Base-by-base conservation (phyloP, 116 monocot genomes). In the Posidonia oceanica region DNA sequence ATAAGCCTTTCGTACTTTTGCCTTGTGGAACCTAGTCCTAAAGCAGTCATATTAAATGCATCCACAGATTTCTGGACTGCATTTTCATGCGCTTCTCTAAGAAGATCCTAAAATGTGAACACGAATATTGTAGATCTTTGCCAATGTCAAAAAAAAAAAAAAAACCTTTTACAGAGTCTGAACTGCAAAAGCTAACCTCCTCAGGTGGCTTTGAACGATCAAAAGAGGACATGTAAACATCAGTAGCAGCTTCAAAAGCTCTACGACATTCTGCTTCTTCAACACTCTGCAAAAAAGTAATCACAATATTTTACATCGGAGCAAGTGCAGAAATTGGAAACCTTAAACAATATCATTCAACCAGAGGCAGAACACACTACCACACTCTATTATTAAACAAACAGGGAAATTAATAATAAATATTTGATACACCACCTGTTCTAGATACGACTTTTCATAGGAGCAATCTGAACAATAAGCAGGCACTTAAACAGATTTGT, bases 231-330 rank as follows among this genome's bases (percentile, higher is more conserved):
- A 77, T 78, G 65, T 96, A 96, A 52, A 75, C 77, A 63, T 83
- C 96, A 67, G 80, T 64, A 52, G 91, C 91, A 64, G 77, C 64
- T 72, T 91, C 89, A 77, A 82, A 91, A 68, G 96, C 91, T 70
- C 81, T 86, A 39, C 83, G 86, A 41, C 96, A 96, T 79, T 96
- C 96, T 69, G 85, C 78, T 78, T 96, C 96, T 89, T 96, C 96
- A 78, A 96, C 96, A 79, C 96, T 96, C 95, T 95, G 78, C 7
- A 77, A 71, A 22, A 6, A 61, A 62, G 15, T 20, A 68, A 48
- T 1, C 8, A 48, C 48, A 48, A 29, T 29, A 29, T 29, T 29
- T 29, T 29, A 29, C 29, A 29, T 29, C 29, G 1, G 29, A 29
- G 29, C 29, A 29, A 29, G 29, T 0, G 29, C 29, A 29, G 29